Conservation (phyloP, 2,329 filamentous ascomycete genomes). For the Colletotrichum aenigma region DNA sequence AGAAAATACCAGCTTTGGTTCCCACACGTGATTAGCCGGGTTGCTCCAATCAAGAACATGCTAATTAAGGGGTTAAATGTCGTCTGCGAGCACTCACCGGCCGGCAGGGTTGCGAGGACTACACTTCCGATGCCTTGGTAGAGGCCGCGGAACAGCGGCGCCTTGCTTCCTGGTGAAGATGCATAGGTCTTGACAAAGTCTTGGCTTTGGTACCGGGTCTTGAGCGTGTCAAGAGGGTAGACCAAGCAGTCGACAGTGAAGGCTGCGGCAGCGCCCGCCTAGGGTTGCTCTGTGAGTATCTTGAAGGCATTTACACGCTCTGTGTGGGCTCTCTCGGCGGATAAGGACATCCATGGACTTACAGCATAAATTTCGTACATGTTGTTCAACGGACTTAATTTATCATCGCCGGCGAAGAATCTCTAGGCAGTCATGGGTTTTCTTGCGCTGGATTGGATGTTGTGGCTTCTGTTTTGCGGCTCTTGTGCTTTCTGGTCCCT, state of each 20-base stretch:
- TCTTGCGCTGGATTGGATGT: neutral
- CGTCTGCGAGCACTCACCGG: constrained; percentile 54
- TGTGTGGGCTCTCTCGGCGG: neutral
- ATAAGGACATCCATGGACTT: neutral
- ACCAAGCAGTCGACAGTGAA: constrained; percentile 86
- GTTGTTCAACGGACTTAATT: neutral
- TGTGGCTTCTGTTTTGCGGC: neutral
- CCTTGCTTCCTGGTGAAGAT: constrained; percentile 57
- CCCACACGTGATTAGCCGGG: neutral
- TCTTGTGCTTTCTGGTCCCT: neutral
- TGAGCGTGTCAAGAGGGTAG: constrained; percentile 88
- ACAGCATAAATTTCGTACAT: constrained; percentile 24
- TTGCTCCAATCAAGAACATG: neutral
- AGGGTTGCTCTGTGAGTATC: neutral
- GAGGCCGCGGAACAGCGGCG: constrained; percentile 70
- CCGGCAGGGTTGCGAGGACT: constrained; percentile 86
- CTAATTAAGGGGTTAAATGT: neutral
- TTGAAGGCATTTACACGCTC: neutral
- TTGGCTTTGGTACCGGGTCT: constrained; percentile 82
- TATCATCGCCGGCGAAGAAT: accelerated
- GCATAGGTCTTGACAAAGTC: constrained; percentile 73
- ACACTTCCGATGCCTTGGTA: constrained; percentile 90
- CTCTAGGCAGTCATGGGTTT: neutral
- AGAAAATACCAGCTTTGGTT: constrained; percentile 78
- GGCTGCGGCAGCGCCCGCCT: constrained; percentile 86